Evolutionary conservation across 371 early-diverging fungal genomes (phyloP), one percentile per base, ranked within the genome.

Genomic region (Syncephalis plumigaleata): DNA sequence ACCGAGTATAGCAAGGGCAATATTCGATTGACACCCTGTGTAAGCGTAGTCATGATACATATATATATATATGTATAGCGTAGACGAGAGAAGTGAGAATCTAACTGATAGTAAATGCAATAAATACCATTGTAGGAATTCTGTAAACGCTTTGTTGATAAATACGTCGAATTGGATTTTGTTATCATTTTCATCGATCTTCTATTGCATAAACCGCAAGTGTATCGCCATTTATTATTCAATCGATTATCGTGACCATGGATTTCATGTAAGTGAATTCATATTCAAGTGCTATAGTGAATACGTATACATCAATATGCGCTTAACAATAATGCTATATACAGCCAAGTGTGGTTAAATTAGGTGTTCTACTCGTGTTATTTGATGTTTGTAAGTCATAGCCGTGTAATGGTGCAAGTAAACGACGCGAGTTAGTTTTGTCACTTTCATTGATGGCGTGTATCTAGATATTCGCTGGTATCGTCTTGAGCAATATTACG

Each of bases 101-200:
- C n/a, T n/a, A n/a, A n/a, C n/a, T n/a, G 9, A 49, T 38, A n/a
- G 5, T 7, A 2, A 7, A 39, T 47, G 26, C 26, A 45, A 24
- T 1, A 13, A 45, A 16, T 45, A 23, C 24, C 9, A 43, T 13
- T 11, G 9, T 64, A 81, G 81, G 70, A 71, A 26, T 58, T 57
- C 16, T 93, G 95, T 65, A 68, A 81, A 36, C 64, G 72, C 27
- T 83, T 93, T 55, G 90, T 86, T 36, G 95, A 94, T 70, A 87
- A 87, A 59, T 94, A 94, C 61, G 73, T 93, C 40, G 95, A 94
- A 59, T 80, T 81, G 54, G 95, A 93, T 58, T 71, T 75, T 57
- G 74, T 88, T 9, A 77, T 91, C 47, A 75, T 88, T 50, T 88
- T 92, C 60, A 87, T 93, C 53, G 95, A 94, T 65, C 79, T 92